Conservation (phyloP, 2,329 filamentous ascomycete species). For the Neocucurbitaria cava region DNA sequence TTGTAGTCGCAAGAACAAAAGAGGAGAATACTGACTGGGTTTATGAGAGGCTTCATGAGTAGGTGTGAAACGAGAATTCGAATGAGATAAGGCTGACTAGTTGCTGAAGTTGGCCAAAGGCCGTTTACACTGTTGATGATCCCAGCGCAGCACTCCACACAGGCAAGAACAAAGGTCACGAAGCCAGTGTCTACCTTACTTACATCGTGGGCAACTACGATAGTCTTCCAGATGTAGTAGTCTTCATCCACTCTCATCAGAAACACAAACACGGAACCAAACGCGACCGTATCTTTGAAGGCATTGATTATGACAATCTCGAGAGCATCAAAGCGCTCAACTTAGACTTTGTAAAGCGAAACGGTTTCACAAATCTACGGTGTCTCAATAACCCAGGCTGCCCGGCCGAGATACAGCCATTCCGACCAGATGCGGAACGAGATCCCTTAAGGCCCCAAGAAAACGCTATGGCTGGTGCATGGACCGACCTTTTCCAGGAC, state of each 20-base stretch:
- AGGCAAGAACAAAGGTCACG: constrained; percentile 26
- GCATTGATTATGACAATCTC: constrained; percentile 18
- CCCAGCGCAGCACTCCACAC: background rate
- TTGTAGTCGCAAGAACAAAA: background rate
- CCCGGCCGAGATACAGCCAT: constrained; percentile 48
- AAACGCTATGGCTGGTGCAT: constrained; percentile 23
- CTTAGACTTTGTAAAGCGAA: constrained; percentile 46
- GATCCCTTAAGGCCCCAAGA: constrained; percentile 14
- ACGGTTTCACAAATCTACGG: constrained; percentile 52
- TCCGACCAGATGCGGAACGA: constrained; percentile 27
- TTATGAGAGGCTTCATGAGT: background rate
- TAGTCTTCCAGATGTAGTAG: constrained; percentile 24
- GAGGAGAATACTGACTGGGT: background rate
- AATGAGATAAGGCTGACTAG: background rate
- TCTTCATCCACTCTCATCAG: constrained; percentile 22
- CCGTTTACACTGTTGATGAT: background rate
- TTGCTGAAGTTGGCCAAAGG: background rate
- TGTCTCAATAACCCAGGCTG: constrained; percentile 50
- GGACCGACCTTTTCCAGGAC: constrained; percentile 21
- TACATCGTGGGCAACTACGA: constrained; percentile 36
- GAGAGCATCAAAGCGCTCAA: constrained; percentile 30
- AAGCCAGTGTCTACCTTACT: constrained; percentile 32
- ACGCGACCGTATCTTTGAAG: constrained; percentile 11
- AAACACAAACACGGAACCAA: constrained; percentile 20
- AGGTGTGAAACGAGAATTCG: background rate